Conservation (phyloP, 208 protist species). For the Leptomonas seymouri region DNA sequence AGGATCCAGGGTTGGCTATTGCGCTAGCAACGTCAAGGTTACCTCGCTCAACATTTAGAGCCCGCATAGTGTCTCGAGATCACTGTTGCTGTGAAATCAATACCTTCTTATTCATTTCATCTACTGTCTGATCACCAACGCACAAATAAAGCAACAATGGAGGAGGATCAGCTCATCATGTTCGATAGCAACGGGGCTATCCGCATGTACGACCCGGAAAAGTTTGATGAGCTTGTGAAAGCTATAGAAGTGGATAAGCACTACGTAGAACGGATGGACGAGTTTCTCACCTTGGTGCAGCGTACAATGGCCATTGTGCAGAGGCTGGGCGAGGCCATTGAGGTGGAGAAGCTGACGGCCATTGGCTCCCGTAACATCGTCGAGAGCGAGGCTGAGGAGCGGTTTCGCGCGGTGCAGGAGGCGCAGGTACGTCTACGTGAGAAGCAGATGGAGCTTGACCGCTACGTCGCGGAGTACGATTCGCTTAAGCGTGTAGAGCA, state of each 20-base stretch:
- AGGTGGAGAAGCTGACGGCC: slow-evolving; percentile 84
- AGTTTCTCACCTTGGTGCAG: slow-evolving; percentile 80
- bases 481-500: slow-evolving; percentile 82
- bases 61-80: no score
- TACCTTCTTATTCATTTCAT: slow-evolving; percentile 7
- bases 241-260: slow-evolving; percentile 68
- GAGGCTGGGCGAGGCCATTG: slow-evolving; percentile 79
- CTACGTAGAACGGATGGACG: slow-evolving; percentile 85
- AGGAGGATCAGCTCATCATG: slow-evolving; percentile 87
- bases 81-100: not conserved
- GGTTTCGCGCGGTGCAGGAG: slow-evolving; percentile 75
- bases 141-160: slow-evolving; percentile 39
- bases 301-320: slow-evolving; percentile 86
- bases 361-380: slow-evolving; percentile 88
- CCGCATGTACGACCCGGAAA: slow-evolving; percentile 91
- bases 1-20: no score
- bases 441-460: slow-evolving; percentile 89
- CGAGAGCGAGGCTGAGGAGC: slow-evolving; percentile 89
- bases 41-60: no score
- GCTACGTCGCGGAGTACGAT: slow-evolving; percentile 89
- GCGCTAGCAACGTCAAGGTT: no score
- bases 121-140: not conserved
- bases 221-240: slow-evolving; percentile 86
- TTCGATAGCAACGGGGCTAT: slow-evolving; percentile 90
- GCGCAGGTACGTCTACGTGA: slow-evolving; percentile 84